These are phyloP conservation scores for Pseudopithomyces maydicus DNA, from an alignment of 2,329 filamentous ascomycete species.

Conservation along the genomic window DNA sequence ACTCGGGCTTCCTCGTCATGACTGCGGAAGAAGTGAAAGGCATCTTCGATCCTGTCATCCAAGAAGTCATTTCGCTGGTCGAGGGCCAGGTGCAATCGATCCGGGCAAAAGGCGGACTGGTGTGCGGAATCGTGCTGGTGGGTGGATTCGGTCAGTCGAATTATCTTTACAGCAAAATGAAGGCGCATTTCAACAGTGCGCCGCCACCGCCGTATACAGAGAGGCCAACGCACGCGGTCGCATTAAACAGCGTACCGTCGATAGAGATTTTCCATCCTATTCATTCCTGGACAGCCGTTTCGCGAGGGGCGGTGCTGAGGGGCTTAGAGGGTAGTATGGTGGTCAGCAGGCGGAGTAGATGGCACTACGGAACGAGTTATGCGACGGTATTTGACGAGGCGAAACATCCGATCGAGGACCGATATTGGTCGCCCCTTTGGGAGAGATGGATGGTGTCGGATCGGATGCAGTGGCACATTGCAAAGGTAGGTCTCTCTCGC, in stretches of 20 bases:
- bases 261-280: slow-evolving; percentile 83
- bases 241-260: slow-evolving; percentile 57
- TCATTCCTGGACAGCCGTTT: slow-evolving; percentile 81
- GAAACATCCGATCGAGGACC: slow-evolving; percentile 72
- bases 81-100: slow-evolving; percentile 53
- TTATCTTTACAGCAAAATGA: slow-evolving; percentile 72
- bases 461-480: slow-evolving; percentile 85
- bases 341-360: slow-evolving; percentile 72
- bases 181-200: slow-evolving; percentile 66
- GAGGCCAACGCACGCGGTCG: slow-evolving; percentile 67
- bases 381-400: slow-evolving; percentile 79
- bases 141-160: slow-evolving; percentile 82
- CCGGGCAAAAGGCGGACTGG: slow-evolving; percentile 43
- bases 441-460: slow-evolving; percentile 84
- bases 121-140: slow-evolving; percentile 75
- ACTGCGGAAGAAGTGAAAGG: slow-evolving; percentile 70
- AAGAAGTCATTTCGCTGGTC: slow-evolving; percentile 52
- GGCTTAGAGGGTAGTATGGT: slow-evolving; percentile 81
- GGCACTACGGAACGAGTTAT: slow-evolving; percentile 81
- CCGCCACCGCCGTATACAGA: slow-evolving; percentile 66
- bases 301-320: slow-evolving; percentile 75
- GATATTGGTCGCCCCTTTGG: slow-evolving; percentile 81
- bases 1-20: slow-evolving; percentile 78
- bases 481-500: slow-evolving; percentile 60
- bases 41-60: slow-evolving; percentile 77